Evolutionary conservation across 2,329 filamentous ascomycete species (phyloP), one percentile per base, ranked within the genome.

Genomic region (Alternaria arborescens): DNA sequence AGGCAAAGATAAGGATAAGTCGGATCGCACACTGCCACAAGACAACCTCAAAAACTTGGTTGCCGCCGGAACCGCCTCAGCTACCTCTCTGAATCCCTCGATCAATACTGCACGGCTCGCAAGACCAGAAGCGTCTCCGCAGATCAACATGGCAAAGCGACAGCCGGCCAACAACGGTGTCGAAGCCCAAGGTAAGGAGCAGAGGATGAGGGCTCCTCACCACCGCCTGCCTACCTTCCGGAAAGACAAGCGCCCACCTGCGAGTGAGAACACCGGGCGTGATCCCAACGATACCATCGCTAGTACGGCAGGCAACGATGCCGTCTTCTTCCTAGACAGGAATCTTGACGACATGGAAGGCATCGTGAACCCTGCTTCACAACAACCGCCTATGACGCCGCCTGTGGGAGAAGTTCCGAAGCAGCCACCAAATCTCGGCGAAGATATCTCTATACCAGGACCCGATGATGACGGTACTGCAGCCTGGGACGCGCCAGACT

Each of bases 401-500:
- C 88, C 92, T 6, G 74, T 74, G 12, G 76, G 75, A 22, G 81
- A 83, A 7, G 73, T 80, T n/a, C 78, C 77, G 55, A 73, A 76
- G 32, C 56, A 65, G 28, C 75, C 89, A 88, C 75, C 89, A 88
- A 67, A 76, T 67, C 84, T 67, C 79, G 76, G 79, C 10, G 76
- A 79, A 18, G 70, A 67, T 47, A 66, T 62, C 26, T 30, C 61
- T 16, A 75, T 78, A 26, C 68, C 68, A 6, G 63, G 55, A 56
- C 65, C 71, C 22, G 77, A 80, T 36, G 78, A 81, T 51, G 79
- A 76, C 28, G 62, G 65, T 7, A 65, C 52, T 40, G 88, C 89
- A 2, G 87, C 88, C 4, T 99, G 94, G 94, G 92, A 96, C 77
- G 94, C 94, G 4, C 94, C 95, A 1, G 94, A 98, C 77, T 97